These are phyloP conservation scores for Rusavskia elegans DNA, from an alignment of 495 filamentous ascomycete species.

Conservation along the genomic window DNA sequence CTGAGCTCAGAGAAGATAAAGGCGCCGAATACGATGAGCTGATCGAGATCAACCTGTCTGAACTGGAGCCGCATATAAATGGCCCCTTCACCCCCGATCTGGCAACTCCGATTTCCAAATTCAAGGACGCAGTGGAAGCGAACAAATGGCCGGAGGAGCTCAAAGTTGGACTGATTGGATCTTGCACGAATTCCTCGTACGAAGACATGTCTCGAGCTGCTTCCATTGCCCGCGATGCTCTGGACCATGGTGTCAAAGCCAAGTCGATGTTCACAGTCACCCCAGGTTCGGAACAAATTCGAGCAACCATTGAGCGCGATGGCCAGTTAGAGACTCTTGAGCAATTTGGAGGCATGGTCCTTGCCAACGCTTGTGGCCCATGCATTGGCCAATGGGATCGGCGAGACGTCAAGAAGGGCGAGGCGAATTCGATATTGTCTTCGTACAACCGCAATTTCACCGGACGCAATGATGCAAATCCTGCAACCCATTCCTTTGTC, in stretches of 20 bases:
- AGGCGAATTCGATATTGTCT: slow-evolving; percentile 88
- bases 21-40: slow-evolving; percentile 94
- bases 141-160: slow-evolving; percentile 96
- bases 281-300: slow-evolving; percentile 94
- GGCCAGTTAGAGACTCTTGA: slow-evolving; percentile 94
- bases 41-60: slow-evolving; percentile 84
- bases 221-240: slow-evolving; percentile 86
- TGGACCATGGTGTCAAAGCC: slow-evolving; percentile 85
- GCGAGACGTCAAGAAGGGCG: slow-evolving; percentile 88
- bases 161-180: slow-evolving; percentile 92
- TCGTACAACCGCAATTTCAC: slow-evolving; percentile 99
- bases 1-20: slow-evolving; percentile 78
- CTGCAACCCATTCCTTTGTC: slow-evolving; percentile 95
- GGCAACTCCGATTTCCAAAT: slow-evolving; percentile 93
- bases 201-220: slow-evolving; percentile 97
- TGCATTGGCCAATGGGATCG: slow-evolving; percentile 87
- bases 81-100: slow-evolving; percentile 99
- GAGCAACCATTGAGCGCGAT: slow-evolving; percentile 87
- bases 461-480: slow-evolving; percentile 97
- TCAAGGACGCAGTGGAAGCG: slow-evolving; percentile 80
- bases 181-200: slow-evolving; percentile 99
- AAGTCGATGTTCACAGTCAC: slow-evolving; percentile 91
- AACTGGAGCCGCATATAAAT: slow-evolving; percentile 97
- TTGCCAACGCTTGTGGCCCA: slow-evolving; percentile 90
- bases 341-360: slow-evolving; percentile 89